Evolutionary conservation across 331 rosid genomes (phyloP), one percentile per base, ranked within the genome.

Genomic region (Stylosanthes scabra): DNA sequence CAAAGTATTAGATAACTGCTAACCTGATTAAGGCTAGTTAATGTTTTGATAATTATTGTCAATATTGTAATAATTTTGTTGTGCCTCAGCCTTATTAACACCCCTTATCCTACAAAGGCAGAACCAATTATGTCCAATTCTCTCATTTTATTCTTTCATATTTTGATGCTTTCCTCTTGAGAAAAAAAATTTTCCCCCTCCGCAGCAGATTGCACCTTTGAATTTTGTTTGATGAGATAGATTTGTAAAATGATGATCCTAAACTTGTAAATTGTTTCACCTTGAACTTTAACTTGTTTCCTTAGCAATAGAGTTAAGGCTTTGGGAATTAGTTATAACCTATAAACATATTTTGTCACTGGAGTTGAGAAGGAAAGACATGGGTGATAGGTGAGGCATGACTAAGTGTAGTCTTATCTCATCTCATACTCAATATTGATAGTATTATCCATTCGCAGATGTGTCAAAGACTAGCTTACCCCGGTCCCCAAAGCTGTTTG

Each of bases 181-280:
- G 60, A 20, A 20, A 20, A 20, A 77, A 67, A 65, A 74, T 56
- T 72, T 72, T 57, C 50, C 4, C 27, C 44, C 37, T 16, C 20
- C 27, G 57, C 5, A 2, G 66, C 51, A 28, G 39, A 52, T 42
- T 70, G 27, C 57, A 34, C 51, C 42, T 74, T 69, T 51, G 63
- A 69, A 63, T 60, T 63, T 74, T 58, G 58, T 69, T 82, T 68
- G 73, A 60, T 72, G 16, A 55, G 59, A 54, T 60, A 52, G 15
- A 62, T 27, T 49, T 27, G 47, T 34, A 69, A 50, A 55, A 54
- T 25, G 7, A 34, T 52, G 12, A 65, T 70, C 54, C 55, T 58
- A 46, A 62, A 46, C 59, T 37, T 45, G 34, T 27, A 71, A 68
- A 63, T 6, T 27, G 37, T 73, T 56, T 59, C 4, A n/a, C 20